These are phyloP conservation scores for Detonula confervacea DNA, from an alignment of 352 stramenopile genomes.

Conservation along the genomic window DNA sequence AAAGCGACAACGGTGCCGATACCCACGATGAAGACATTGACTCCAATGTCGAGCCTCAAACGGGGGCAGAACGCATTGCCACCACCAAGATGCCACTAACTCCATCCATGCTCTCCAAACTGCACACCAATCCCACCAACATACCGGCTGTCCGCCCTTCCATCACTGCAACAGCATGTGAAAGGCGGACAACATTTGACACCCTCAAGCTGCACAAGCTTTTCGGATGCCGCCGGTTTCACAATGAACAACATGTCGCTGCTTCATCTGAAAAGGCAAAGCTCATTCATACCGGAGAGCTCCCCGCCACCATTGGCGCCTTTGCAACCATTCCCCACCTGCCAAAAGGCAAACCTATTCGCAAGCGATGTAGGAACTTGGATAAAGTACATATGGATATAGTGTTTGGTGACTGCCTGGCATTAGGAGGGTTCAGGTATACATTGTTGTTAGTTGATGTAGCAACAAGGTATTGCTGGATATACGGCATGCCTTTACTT, in stretches of 20 bases:
- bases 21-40: too few relatives aligned
- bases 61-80: not conserved
- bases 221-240: too few relatives aligned
- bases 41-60: too few relatives aligned
- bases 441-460: not conserved
- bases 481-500: conserved; percentile 5
- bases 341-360: not conserved
- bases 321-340: not conserved
- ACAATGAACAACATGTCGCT: too few relatives aligned
- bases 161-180: not conserved
- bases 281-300: not conserved
- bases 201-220: too few relatives aligned
- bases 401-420: conserved; percentile 8
- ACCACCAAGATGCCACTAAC: not conserved
- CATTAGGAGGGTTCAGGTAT: not conserved
- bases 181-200: not conserved
- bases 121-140: not conserved
- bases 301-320: not conserved
- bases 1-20: too few relatives aligned
- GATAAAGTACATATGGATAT: conserved; percentile 12
- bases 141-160: not conserved
- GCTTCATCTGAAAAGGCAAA: too few relatives aligned
- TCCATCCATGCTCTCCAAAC: not conserved
- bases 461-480: conserved; percentile 6
- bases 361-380: not conserved